Evolutionary conservation across 331 rosid species (phyloP).

Genomic region (Quercus tomentella): DNA sequence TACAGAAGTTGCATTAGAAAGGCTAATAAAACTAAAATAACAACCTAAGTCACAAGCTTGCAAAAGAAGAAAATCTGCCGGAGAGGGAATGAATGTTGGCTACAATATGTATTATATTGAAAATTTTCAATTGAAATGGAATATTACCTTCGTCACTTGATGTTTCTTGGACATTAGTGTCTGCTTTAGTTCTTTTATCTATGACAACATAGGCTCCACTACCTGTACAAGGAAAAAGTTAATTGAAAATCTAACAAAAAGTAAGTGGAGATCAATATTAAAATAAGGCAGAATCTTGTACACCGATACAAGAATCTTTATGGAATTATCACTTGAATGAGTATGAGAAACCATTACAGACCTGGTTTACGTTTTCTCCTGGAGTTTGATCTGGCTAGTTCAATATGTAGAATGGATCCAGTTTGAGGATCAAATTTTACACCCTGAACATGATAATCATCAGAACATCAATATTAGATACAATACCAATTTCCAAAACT

Average conservation of each 20-base stretch:
- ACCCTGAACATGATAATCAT: conserved; percentile 49
- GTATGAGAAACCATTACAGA: neutral
- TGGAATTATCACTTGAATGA: neutral
- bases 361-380: conserved; percentile 67
- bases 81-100: neutral
- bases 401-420: conserved; percentile 78
- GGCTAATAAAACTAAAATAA: neutral
- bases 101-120: neutral
- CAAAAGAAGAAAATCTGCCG: neutral
- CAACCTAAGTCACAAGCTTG: neutral
- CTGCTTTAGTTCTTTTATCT: conserved; percentile 70
- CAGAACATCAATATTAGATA: conserved; percentile 23
- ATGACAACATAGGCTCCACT: conserved; percentile 87
- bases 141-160: conserved; percentile 79
- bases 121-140: conserved; percentile 9
- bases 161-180: conserved; percentile 56
- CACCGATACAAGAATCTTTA: neutral
- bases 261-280: conserved; percentile 6
- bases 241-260: conserved; percentile 9
- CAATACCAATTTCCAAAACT: conserved; percentile 10
- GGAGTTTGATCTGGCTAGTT: conserved; percentile 88
- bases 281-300: neutral
- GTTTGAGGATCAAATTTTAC: conserved; percentile 94
- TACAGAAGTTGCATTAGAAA: neutral
- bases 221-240: conserved; percentile 43